A percentile compares a stretch with the other conserved stretches of the same genome.
These are phyloP conservation scores for Ulmus americana DNA, from an alignment of 331 rosid species.

Conservation along the genomic window DNA sequence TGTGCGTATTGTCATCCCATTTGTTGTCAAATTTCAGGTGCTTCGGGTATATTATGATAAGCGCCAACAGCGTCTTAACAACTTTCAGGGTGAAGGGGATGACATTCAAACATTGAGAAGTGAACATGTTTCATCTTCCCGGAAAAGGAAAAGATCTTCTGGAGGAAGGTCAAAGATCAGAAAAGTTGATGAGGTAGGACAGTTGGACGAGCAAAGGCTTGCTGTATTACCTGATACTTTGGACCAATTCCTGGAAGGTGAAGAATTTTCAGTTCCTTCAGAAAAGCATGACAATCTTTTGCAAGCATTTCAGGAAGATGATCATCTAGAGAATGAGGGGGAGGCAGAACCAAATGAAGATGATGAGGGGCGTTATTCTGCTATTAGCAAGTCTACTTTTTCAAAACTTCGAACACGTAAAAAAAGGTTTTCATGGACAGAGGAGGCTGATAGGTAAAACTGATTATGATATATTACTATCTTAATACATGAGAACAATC, in stretches of 20 bases:
- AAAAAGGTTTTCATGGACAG: conserved; percentile 80
- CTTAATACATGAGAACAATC: conserved; percentile 2
- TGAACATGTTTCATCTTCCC: conserved; percentile 32
- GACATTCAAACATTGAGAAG: conserved; percentile 26
- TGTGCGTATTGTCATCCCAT: neutral
- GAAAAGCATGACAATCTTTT: conserved; percentile 30
- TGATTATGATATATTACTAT: neutral
- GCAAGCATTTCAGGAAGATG: conserved; percentile 42
- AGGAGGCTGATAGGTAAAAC: conserved; percentile 78
- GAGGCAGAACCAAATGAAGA: conserved; percentile 32
- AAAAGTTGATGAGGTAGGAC: conserved; percentile 37
- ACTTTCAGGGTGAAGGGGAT: conserved; percentile 32
- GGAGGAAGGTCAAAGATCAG: conserved; percentile 44
- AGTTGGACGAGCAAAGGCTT: conserved; percentile 26
- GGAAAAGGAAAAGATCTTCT: conserved; percentile 31
- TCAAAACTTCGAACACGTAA: conserved; percentile 53
- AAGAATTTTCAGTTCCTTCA: conserved; percentile 28
- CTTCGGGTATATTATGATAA: conserved; percentile 62
- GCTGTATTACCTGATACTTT: conserved; percentile 22
- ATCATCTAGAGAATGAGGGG: conserved; percentile 31
- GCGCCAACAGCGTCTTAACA: conserved; percentile 48
- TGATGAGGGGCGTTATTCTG: conserved; percentile 38
- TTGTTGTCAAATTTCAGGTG: conserved; percentile 49
- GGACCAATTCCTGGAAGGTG: conserved; percentile 33
- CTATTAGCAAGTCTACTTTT: conserved; percentile 32